Conservation (phyloP, 208 protist species). For the Blastocrithidia nonstop region DNA sequence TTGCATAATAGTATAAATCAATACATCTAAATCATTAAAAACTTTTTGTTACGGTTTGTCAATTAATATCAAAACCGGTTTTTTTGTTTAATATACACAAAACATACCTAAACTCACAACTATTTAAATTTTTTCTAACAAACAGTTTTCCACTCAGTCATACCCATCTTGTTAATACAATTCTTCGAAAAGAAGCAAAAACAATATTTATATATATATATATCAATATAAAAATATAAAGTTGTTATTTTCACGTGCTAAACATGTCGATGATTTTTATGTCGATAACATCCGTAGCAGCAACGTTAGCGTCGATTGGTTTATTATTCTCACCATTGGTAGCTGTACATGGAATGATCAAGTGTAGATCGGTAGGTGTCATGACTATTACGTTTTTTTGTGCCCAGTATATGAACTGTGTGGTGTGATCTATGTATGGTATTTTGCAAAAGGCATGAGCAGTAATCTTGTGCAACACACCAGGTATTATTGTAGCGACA, state of each 20-base stretch:
- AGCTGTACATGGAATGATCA: constrained; percentile 23
- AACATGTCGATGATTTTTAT: constrained; percentile 13
- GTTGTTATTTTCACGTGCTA: neutral
- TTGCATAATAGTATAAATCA: no score
- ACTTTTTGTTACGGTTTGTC: no score
- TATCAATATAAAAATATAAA: neutral
- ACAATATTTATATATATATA: no score
- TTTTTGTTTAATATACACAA: no score
- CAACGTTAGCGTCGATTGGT: constrained; percentile 26
- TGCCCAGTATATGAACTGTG: constrained; percentile 43
- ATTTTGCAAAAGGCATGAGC: constrained; percentile 10
- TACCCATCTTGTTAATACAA: no score
- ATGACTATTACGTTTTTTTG: constrained; percentile 52
- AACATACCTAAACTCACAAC: no score
- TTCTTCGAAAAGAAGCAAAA: no score
- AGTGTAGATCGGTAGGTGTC: constrained; percentile 16
- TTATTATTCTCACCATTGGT: constrained; percentile 38
- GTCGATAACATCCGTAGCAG: constrained; percentile 13
- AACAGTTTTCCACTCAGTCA: no score
- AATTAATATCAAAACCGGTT: no score
- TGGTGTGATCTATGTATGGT: constrained; percentile 48
- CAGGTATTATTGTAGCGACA: constrained; percentile 24
- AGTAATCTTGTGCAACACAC: constrained; percentile 29
- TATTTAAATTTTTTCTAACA: no score
- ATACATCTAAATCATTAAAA: no score